Conservation (phyloP, 495 filamentous ascomycete genomes). For the Alectoria sarmentosa region DNA sequence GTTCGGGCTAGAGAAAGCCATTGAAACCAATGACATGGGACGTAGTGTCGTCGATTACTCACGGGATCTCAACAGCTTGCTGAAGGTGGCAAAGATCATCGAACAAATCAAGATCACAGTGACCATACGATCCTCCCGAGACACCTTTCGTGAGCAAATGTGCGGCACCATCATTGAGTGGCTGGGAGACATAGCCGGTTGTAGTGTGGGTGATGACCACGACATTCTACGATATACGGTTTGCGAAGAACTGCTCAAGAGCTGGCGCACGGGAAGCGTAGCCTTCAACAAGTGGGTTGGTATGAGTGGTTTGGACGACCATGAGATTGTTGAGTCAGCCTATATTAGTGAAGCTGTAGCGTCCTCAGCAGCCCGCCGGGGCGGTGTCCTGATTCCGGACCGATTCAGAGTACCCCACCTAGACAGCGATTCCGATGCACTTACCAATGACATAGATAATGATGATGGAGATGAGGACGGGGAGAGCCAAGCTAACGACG, state of each 20-base stretch:
- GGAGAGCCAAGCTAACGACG: slow-evolving; percentile 40
- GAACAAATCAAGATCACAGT: slow-evolving; percentile 95
- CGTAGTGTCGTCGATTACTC: slow-evolving; percentile 75
- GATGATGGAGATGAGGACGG: slow-evolving; percentile 41
- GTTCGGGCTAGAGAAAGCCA: slow-evolving; percentile 67
- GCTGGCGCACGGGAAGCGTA: slow-evolving; percentile 79
- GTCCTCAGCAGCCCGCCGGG: slow-evolving; percentile 6
- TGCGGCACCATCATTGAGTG: slow-evolving; percentile 96
- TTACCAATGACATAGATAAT: slow-evolving; percentile 42
- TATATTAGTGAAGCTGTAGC: slow-evolving; percentile 1
- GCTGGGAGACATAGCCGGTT: slow-evolving; percentile 87
- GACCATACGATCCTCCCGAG: slow-evolving; percentile 85
- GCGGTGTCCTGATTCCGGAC: slow-evolving; percentile 10
- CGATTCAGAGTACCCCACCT: slow-evolving; percentile 26
- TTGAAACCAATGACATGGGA: slow-evolving; percentile 82
- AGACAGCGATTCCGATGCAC: slow-evolving; percentile 44
- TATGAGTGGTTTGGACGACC: slow-evolving; percentile 82
- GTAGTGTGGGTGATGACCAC: slow-evolving; percentile 72
- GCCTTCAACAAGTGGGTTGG: slow-evolving; percentile 82
- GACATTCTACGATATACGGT: slow-evolving; percentile 72
- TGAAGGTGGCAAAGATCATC: slow-evolving; percentile 71
- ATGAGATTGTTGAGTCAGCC: slow-evolving; percentile 47
- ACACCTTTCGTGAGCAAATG: slow-evolving; percentile 98
- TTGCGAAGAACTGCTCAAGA: slow-evolving; percentile 82
- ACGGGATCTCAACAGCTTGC: slow-evolving; percentile 59